Conservation (phyloP, 2,329 filamentous ascomycete species). For the Didymella keratinophila region DNA sequence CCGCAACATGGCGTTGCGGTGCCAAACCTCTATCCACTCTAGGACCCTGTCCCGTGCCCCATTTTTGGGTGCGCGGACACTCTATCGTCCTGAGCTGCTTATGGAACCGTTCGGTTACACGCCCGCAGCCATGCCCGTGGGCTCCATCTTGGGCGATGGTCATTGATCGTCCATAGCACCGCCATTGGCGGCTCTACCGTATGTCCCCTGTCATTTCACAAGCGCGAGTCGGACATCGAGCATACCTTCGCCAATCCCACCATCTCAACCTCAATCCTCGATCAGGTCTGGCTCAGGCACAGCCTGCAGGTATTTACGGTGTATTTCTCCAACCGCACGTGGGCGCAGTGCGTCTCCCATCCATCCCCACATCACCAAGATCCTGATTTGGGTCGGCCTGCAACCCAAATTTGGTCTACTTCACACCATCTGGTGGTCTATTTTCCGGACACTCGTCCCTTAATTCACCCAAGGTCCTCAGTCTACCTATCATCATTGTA, state of each 20-base stretch:
- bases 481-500: slow-evolving; percentile 40
- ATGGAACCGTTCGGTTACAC: slow-evolving; percentile 49
- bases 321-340: slow-evolving; percentile 37
- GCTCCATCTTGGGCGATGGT: slow-evolving; percentile 41
- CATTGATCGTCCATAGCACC: slow-evolving; percentile 36
- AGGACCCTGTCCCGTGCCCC: slow-evolving; percentile 31
- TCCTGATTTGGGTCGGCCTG: slow-evolving; percentile 47
- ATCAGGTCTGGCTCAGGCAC: slow-evolving; percentile 47
- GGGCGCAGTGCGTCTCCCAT: slow-evolving; percentile 41
- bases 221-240: slow-evolving; percentile 40
- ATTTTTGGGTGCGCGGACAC: slow-evolving; percentile 44
- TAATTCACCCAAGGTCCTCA: slow-evolving; percentile 42
- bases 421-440: slow-evolving; percentile 34
- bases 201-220: slow-evolving; percentile 35
- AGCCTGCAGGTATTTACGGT: slow-evolving; percentile 52
- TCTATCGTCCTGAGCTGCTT: slow-evolving; percentile 38
- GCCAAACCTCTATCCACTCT: slow-evolving; percentile 24
- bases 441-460: slow-evolving; percentile 40
- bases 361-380: slow-evolving; percentile 41
- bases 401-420: slow-evolving; percentile 36
- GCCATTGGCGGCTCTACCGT: slow-evolving; percentile 37
- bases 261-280: slow-evolving; percentile 29
- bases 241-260: slow-evolving; percentile 30
- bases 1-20: slow-evolving; percentile 46
- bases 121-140: slow-evolving; percentile 46